phyloP scores from a whole-genome alignment of 2,329 filamentous ascomycete genomes.

The Diaporthe batatas region DNA sequence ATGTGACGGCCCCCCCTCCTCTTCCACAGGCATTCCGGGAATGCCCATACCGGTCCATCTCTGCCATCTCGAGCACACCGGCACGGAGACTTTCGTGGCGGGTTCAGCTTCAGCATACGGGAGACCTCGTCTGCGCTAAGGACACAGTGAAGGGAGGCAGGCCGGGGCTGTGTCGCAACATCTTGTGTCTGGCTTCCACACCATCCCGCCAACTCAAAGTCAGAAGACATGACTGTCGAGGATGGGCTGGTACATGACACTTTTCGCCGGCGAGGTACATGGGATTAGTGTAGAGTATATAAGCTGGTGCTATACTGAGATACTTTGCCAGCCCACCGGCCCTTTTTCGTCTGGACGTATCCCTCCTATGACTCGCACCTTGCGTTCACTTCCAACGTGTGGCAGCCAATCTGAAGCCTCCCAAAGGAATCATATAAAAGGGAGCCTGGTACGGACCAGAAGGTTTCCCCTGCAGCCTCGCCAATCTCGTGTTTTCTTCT shows the following conservation, averaged over 20 bases:
- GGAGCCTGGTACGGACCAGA: not conserved
- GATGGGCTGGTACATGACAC: conserved; percentile 40
- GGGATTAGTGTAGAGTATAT: conserved; percentile 39
- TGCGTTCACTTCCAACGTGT: conserved; percentile 12
- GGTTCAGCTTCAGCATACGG: conserved; percentile 34
- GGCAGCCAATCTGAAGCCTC: conserved; percentile 30
- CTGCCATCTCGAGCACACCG: not conserved
- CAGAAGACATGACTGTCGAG: conserved; percentile 44
- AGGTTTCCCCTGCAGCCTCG: conserved; percentile 5
- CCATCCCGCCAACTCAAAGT: conserved; percentile 47
- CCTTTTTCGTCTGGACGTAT: conserved; percentile 5
- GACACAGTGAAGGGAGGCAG: conserved; percentile 22
- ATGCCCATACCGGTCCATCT: conserved; percentile 43
- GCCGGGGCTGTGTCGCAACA: conserved; percentile 35
- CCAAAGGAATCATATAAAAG: conserved; percentile 29
- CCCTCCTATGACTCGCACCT: conserved; percentile 33
- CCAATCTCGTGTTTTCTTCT: conserved; percentile 17
- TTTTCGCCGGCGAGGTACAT: conserved; percentile 24
- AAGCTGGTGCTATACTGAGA: conserved; percentile 19
- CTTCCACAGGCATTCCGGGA: conserved; percentile 42
- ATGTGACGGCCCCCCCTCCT: conserved; percentile 44
- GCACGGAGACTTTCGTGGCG: conserved; percentile 45
- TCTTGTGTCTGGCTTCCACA: conserved; percentile 45
- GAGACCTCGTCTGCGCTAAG: conserved; percentile 1
- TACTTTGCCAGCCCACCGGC: conserved; percentile 15